Percentiles rank a stretch among this genome's conserved stretches.
Evolutionary conservation across 2,329 filamentous ascomycete species (phyloP).

Genomic region (Magnaporthiopsis poae): DNA sequence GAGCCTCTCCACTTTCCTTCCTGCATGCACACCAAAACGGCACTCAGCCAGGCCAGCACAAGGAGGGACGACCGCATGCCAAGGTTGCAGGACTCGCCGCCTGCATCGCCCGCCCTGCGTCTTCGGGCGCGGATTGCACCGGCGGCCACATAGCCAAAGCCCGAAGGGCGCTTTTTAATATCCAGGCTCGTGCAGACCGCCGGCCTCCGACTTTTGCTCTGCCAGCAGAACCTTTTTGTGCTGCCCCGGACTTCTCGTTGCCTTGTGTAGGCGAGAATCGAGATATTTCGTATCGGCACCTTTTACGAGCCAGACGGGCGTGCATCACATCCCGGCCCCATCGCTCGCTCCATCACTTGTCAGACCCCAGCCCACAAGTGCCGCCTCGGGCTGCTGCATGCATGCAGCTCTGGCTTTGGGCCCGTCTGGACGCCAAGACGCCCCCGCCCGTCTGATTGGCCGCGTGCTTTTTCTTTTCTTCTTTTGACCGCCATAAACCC

Average conservation of each 20-base stretch:
- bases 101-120: not conserved
- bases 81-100: not conserved
- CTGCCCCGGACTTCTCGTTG: too few species aligned
- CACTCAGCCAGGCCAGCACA: not conserved
- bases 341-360: not conserved
- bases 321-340: too few species aligned
- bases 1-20: too few species aligned
- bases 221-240: too few species aligned
- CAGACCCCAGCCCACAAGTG: not conserved
- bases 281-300: too few species aligned
- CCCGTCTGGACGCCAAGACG: not conserved
- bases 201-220: not conserved
- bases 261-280: too few species aligned
- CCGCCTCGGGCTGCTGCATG: not conserved
- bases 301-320: too few species aligned
- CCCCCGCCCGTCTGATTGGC: not conserved
- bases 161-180: not conserved
- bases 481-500: not conserved
- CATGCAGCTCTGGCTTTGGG: not conserved
- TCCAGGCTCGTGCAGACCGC: not conserved
- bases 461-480: not conserved
- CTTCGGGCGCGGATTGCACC: not conserved
- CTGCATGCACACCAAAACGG: not conserved
- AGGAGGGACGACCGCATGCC: not conserved
- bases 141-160: not conserved